phyloP scores from a whole-genome alignment of 768 basidiomycete genomes.

The Russula sp. region DNA sequence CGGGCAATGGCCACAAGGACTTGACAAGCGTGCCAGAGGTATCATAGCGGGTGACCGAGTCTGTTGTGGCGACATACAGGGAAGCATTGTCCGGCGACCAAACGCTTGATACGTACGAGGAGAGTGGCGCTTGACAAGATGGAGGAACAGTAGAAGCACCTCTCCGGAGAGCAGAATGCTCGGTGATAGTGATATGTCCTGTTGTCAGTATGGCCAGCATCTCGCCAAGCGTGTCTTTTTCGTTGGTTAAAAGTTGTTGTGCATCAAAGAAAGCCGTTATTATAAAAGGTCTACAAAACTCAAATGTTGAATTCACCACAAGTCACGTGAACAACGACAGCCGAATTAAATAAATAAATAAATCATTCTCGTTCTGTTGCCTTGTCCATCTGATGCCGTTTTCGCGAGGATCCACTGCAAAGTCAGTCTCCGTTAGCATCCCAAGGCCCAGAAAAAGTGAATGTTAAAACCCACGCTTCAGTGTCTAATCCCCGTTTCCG shows the following conservation, averaged over 20 bases:
- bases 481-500: constrained; percentile 83
- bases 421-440: constrained; percentile 2
- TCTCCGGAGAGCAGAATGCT: constrained; percentile 41
- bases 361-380: constrained; percentile 39
- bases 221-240: background rate
- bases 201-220: constrained; percentile 54
- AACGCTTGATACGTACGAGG: constrained; percentile 36
- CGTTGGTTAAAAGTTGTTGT: background rate
- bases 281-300: background rate
- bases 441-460: background rate
- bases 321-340: constrained; percentile 3
- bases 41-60: constrained; percentile 48
- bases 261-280: background rate
- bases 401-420: constrained; percentile 49
- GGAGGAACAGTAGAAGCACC: constrained; percentile 34
- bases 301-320: background rate
- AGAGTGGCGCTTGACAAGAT: constrained; percentile 11
- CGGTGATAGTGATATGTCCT: constrained; percentile 41
- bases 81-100: constrained; percentile 54
- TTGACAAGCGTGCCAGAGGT: constrained; percentile 38
- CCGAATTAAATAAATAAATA: background rate
- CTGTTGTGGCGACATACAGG: constrained; percentile 46
- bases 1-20: constrained; percentile 34
- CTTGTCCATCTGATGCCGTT: constrained; percentile 61
- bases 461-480: constrained; percentile 43